Conservation (phyloP, 2,329 filamentous ascomycete species). For the Capronia epimyces region DNA sequence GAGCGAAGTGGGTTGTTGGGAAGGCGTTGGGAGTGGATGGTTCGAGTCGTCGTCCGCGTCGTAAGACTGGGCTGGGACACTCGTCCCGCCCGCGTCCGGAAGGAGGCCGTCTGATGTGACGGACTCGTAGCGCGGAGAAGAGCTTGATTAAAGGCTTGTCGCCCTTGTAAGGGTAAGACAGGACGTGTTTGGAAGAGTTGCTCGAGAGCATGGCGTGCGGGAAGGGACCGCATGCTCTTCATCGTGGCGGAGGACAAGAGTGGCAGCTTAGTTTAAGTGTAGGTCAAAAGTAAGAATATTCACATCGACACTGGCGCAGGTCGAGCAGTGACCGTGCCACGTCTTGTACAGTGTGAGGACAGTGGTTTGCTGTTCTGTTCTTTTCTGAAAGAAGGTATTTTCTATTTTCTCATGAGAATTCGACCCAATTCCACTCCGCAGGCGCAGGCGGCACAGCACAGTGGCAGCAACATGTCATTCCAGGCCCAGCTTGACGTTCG, state of each 20-base stretch:
- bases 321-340: too few species aligned
- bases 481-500: too few species aligned
- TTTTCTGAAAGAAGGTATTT: too few species aligned
- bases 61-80: too few species aligned
- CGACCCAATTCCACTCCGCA: neutral
- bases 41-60: neutral
- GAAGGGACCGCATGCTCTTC: neutral
- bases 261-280: too few species aligned
- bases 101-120: neutral
- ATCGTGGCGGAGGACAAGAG: neutral
- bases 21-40: neutral
- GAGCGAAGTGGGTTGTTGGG: neutral
- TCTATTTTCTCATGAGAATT: too few species aligned
- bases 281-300: too few species aligned
- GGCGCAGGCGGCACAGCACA: neutral
- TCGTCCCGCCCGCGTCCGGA: neutral
- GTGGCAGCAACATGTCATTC: neutral
- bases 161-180: neutral
- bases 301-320: too few species aligned
- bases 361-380: too few species aligned
- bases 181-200: slow-evolving; percentile 7
- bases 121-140: slow-evolving; percentile 3
- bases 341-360: too few species aligned
- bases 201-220: slow-evolving; percentile 1
- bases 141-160: slow-evolving; percentile 9